A percentile compares a stretch with the other conserved stretches of the same genome.
Evolutionary conservation across 805 yeast species (phyloP).

Genomic region (Naumovozyma castellii): DNA sequence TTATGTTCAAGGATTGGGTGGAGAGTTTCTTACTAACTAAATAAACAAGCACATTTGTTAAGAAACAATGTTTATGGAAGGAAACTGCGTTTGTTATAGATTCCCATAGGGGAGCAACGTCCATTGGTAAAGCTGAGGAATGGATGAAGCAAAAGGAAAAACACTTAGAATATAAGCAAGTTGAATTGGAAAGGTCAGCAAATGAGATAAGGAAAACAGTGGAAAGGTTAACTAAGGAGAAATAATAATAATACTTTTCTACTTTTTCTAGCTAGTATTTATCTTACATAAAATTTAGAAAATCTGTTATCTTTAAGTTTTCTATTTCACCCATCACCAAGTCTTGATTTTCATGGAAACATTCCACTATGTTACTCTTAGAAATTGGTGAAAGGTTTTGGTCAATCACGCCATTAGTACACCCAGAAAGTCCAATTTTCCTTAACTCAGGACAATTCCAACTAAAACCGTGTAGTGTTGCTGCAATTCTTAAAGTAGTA

Average conservation of each 20-base stretch:
- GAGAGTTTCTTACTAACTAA: not conserved
- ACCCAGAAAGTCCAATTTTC: slow-evolving; percentile 2
- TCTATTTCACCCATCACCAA: slow-evolving; percentile 5
- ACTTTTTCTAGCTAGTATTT: too few species aligned
- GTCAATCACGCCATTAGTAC: not conserved
- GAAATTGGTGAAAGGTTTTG: slow-evolving; percentile 1
- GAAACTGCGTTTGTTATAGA: slow-evolving; percentile 28
- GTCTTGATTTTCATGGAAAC: slow-evolving; percentile 7
- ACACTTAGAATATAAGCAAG: slow-evolving; percentile 14
- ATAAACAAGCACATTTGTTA: not conserved
- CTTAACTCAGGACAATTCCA: slow-evolving; percentile 12
- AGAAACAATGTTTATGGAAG: slow-evolving; percentile 27
- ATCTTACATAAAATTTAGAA: not conserved
- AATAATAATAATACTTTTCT: too few species aligned
- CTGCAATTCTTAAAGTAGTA: slow-evolving; percentile 14
- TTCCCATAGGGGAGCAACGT: slow-evolving; percentile 23
- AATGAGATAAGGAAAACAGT: slow-evolving; percentile 23
- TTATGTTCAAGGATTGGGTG: too few species aligned
- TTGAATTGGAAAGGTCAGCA: slow-evolving; percentile 20
- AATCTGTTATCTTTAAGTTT: slow-evolving; percentile 2
- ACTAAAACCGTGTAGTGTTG: slow-evolving; percentile 13
- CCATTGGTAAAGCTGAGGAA: slow-evolving; percentile 19
- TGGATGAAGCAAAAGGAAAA: slow-evolving; percentile 24
- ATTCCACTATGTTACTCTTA: slow-evolving; percentile 2
- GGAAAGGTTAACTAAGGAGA: slow-evolving; percentile 10